Evolutionary conservation across 2,329 filamentous ascomycete genomes (phyloP).

Genomic region (Tolypocladium nubicola): DNA sequence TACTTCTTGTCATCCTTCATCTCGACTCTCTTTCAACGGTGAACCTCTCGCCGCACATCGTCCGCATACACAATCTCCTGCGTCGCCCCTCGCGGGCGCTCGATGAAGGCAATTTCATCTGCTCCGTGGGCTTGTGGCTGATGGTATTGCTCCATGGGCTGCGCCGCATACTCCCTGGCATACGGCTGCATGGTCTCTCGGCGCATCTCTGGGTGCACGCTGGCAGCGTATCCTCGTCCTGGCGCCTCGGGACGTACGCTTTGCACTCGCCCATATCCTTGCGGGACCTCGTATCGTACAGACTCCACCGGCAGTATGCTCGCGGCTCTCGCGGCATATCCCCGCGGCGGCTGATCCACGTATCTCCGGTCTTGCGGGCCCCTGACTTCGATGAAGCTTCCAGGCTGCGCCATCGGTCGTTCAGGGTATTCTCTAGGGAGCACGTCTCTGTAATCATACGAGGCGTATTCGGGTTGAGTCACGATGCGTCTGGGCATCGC

Average conservation of each 20-base stretch:
- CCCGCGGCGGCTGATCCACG: constrained; percentile 36
- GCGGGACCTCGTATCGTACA: constrained; percentile 28
- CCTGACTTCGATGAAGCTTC: constrained; percentile 39
- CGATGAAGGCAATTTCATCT: constrained; percentile 33
- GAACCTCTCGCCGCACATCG: constrained; percentile 24
- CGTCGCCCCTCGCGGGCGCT: constrained; percentile 27
- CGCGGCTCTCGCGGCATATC: constrained; percentile 43
- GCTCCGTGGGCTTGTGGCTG: constrained; percentile 9
- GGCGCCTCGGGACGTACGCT: constrained; percentile 28
- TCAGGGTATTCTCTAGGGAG: constrained; percentile 47
- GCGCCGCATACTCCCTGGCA: constrained; percentile 18
- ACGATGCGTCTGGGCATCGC: constrained; percentile 44
- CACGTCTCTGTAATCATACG: constrained; percentile 41
- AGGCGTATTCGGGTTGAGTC: constrained; percentile 49
- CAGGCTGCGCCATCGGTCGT: constrained; percentile 31
- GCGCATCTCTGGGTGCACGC: constrained; percentile 16
- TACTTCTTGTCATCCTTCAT: not conserved
- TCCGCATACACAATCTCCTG: constrained; percentile 37
- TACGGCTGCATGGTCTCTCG: constrained; percentile 21
- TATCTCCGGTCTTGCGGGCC: constrained; percentile 27
- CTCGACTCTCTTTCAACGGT: constrained; percentile 14
- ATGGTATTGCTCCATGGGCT: constrained; percentile 6
- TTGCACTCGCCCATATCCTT: constrained; percentile 33
- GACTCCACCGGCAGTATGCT: constrained; percentile 47
- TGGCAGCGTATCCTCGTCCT: constrained; percentile 16